Evolutionary conservation across 2,329 filamentous ascomycete genomes (phyloP).

Genomic region (Ophiostoma tasmaniense): DNA sequence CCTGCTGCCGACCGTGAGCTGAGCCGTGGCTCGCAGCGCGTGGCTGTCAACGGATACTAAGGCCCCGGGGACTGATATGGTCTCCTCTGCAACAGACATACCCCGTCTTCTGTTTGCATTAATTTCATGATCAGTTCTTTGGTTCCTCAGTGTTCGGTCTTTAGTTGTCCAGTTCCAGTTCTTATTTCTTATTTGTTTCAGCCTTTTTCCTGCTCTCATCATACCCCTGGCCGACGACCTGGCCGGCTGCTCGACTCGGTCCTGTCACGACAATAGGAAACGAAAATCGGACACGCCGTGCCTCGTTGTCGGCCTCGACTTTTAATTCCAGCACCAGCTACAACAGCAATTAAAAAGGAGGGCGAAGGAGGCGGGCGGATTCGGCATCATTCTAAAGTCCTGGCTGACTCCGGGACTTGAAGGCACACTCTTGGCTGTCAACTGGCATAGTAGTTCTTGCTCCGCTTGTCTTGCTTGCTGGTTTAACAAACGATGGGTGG

Average conservation of each 20-base stretch:
- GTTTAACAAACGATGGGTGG: constrained; percentile 11
- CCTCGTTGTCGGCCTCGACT: constrained; percentile 6
- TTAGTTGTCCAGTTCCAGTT: background rate
- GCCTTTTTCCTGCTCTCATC: constrained; percentile 15
- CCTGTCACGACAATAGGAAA: constrained; percentile 6
- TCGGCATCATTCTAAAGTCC: constrained; percentile 4
- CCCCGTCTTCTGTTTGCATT: background rate
- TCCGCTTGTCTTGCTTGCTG: constrained; percentile 5
- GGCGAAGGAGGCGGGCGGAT: constrained; percentile 12
- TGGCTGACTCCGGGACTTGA: background rate
- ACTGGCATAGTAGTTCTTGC: background rate
- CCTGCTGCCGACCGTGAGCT: constrained; percentile 90
- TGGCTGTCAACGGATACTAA: constrained; percentile 99
- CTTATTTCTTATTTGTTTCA: constrained; percentile 12
- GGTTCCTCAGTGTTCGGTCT: constrained; percentile 1
- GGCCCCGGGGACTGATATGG: constrained; percentile 15
- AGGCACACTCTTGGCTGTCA: background rate
- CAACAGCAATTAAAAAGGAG: constrained; percentile 13
- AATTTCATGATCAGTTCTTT: constrained; percentile 12
- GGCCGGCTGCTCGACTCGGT: constrained; percentile 3
- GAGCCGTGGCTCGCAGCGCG: constrained; percentile 92
- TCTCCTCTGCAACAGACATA: background rate
- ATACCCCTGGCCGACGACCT: constrained; percentile 15
- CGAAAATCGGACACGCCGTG: background rate
- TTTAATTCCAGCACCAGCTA: constrained; percentile 6